phyloP scores from a whole-genome alignment of 768 basidiomycete species.

The Boletus tylopilopsis region DNA sequence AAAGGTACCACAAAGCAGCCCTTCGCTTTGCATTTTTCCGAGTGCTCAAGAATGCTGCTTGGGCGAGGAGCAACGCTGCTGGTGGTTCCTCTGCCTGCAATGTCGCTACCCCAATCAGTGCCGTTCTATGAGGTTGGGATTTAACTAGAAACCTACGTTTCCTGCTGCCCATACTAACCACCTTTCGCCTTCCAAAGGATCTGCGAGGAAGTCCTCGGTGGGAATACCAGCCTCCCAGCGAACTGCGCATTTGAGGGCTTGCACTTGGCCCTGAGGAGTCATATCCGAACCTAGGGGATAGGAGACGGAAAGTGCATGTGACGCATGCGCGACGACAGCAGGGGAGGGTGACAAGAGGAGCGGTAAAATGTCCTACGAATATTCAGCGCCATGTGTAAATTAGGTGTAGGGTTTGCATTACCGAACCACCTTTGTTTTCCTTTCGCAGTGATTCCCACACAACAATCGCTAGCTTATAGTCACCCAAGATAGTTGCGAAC shows the following conservation, averaged over 20 bases:
- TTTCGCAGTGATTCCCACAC: slow-evolving; percentile 88
- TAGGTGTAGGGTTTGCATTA: slow-evolving; percentile 29
- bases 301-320: slow-evolving; percentile 53
- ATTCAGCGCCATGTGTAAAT: slow-evolving; percentile 8
- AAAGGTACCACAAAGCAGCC: slow-evolving; percentile 76
- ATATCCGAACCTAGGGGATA: slow-evolving; percentile 43
- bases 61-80: slow-evolving; percentile 73
- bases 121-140: slow-evolving; percentile 1
- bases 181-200: slow-evolving; percentile 67
- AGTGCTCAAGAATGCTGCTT: slow-evolving; percentile 69
- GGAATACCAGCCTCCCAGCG: slow-evolving; percentile 74
- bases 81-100: slow-evolving; percentile 79
- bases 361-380: slow-evolving; percentile 73
- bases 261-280: slow-evolving; percentile 62
- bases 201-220: slow-evolving; percentile 52
- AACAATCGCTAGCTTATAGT: slow-evolving; percentile 75
- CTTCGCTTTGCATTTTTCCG: slow-evolving; percentile 55
- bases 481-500: slow-evolving; percentile 89
- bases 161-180: slow-evolving; percentile 88
- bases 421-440: slow-evolving; percentile 84
- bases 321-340: slow-evolving; percentile 55
- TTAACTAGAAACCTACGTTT: slow-evolving; percentile 49
- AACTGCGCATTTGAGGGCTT: slow-evolving; percentile 62
- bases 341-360: slow-evolving; percentile 66
- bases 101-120: slow-evolving; percentile 27